Conservation (phyloP, 768 basidiomycete species). For the Tremella yokohamensis region DNA sequence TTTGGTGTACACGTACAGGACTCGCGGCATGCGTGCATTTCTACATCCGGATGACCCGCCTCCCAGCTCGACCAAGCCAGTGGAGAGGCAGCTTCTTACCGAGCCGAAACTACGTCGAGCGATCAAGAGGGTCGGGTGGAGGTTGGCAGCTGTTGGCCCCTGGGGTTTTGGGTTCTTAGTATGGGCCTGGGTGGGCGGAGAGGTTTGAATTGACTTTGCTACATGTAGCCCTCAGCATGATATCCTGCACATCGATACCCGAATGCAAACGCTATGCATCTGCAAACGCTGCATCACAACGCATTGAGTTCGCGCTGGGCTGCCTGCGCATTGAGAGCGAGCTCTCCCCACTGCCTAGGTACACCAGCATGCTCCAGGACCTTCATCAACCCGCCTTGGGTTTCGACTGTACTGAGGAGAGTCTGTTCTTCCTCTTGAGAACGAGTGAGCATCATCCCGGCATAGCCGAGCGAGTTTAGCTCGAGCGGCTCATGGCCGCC, state of each 20-base stretch:
- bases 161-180: slow-evolving; percentile 48
- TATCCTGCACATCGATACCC: too few relatives aligned
- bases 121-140: slow-evolving; percentile 39
- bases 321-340: slow-evolving; percentile 23
- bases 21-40: slow-evolving; percentile 39
- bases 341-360: slow-evolving; percentile 43
- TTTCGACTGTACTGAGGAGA: slow-evolving; percentile 56
- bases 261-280: background rate
- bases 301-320: slow-evolving; percentile 18
- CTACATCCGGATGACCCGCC: slow-evolving; percentile 25
- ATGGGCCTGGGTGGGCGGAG: slow-evolving; percentile 49
- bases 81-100: background rate
- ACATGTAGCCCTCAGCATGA: background rate
- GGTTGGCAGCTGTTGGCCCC: slow-evolving; percentile 46
- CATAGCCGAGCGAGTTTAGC: slow-evolving; percentile 84
- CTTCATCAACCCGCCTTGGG: slow-evolving; percentile 34
- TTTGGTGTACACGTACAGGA: slow-evolving; percentile 19
- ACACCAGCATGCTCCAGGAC: slow-evolving; percentile 44
- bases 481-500: slow-evolving; percentile 53
- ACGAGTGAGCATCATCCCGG: slow-evolving; percentile 83
- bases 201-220: slow-evolving; percentile 18
- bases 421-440: slow-evolving; percentile 70
- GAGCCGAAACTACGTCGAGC: slow-evolving; percentile 11
- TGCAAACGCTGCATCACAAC: background rate
- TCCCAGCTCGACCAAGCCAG: slow-evolving; percentile 5